Evolutionary conservation across 345 rosid genomes (phyloP).

Genomic region (Dipteronia dyeriana): DNA sequence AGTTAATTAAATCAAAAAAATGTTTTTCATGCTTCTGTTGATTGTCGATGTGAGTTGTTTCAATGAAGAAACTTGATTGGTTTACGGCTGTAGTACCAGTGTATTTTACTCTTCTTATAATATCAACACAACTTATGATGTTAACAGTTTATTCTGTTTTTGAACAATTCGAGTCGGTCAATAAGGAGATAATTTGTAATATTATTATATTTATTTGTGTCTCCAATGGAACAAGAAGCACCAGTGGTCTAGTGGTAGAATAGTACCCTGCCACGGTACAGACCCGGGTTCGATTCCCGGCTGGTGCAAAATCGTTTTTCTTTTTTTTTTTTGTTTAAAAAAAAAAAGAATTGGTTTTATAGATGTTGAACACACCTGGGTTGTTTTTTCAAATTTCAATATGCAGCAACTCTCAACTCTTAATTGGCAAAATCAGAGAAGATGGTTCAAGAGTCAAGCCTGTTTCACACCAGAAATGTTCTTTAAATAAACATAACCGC

Average conservation of each 20-base stretch:
- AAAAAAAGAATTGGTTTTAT: too few species aligned
- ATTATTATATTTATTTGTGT: background rate
- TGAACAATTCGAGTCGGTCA: background rate
- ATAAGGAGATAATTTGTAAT: background rate
- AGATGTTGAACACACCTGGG: too few species aligned
- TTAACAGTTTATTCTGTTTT: background rate
- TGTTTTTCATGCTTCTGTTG: background rate
- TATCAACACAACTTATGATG: background rate
- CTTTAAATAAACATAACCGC: background rate
- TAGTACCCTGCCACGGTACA: conserved; percentile 64
- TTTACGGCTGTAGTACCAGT: too few species aligned
- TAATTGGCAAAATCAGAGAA: too few species aligned
- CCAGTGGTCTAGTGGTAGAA: conserved; percentile 61
- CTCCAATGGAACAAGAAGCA: background rate
- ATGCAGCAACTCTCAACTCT: too few species aligned
- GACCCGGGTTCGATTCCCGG: conserved; percentile 71
- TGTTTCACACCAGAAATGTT: too few species aligned
- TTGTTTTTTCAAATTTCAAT: too few species aligned
- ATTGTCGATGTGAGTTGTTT: background rate
- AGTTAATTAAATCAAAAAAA: background rate
- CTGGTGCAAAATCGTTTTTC: conserved; percentile 30
- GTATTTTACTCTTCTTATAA: background rate
- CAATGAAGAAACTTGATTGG: background rate
- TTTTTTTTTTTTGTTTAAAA: too few species aligned
- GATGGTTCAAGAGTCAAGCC: too few species aligned